phyloP scores from a whole-genome alignment of 1,139 yeast species.

The Trichomonascaceae sp. region DNA sequence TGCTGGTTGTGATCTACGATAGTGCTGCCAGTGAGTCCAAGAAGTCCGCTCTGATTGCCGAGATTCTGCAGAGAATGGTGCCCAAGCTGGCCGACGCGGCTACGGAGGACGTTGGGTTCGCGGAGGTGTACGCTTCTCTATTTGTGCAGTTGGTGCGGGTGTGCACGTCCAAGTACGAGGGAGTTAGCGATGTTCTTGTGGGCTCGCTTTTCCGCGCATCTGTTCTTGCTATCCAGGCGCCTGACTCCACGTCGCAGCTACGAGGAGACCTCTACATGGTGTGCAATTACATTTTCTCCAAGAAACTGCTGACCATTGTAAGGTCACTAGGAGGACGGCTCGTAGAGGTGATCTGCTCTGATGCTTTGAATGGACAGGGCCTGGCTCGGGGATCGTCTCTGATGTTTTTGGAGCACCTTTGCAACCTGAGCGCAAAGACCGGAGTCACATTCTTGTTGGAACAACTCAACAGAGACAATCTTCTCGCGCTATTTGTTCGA shows the following conservation, averaged over 20 bases:
- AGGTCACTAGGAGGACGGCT: constrained; percentile 49
- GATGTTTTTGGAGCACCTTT: constrained; percentile 54
- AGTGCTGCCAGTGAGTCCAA: constrained; percentile 31
- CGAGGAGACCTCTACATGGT: constrained; percentile 72
- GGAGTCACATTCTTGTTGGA: constrained; percentile 48
- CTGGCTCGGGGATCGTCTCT: constrained; percentile 66
- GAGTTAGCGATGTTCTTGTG: neutral
- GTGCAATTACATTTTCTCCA: constrained; percentile 45
- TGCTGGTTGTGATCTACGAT: constrained; percentile 60
- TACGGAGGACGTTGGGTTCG: constrained; percentile 49
- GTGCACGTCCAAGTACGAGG: neutral
- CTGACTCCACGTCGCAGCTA: constrained; percentile 51
- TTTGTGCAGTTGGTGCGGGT: constrained; percentile 31
- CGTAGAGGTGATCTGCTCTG: constrained; percentile 56
- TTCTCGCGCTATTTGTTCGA: constrained; percentile 50
- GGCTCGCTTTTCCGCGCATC: constrained; percentile 63
- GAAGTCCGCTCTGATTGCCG: constrained; percentile 53
- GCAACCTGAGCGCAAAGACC: constrained; percentile 40
- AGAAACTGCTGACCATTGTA: constrained; percentile 38
- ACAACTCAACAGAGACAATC: constrained; percentile 48
- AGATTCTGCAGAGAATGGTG: constrained; percentile 58
- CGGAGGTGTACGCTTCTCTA: constrained; percentile 66
- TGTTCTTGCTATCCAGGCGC: constrained; percentile 55
- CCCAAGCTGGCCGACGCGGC: constrained; percentile 70
- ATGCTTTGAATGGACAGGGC: constrained; percentile 66